Base-by-base conservation (phyloP, 495 filamentous ascomycete genomes). In the Aspergillus mulundensis region DNA sequence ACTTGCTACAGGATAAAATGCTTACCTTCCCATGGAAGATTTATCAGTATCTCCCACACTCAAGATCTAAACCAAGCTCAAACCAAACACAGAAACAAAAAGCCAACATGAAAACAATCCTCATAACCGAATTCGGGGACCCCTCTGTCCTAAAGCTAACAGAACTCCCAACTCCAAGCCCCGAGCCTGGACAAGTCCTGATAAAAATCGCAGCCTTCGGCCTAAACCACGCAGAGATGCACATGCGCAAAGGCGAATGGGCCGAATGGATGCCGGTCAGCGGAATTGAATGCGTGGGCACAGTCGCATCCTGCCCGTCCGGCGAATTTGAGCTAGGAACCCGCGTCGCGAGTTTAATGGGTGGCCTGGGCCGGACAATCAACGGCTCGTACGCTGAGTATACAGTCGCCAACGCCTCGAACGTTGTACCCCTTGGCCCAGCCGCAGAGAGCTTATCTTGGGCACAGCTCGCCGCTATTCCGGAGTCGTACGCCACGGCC, bases 161-260 rank as follows among this genome's bases (percentile, higher is more conserved):
- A 56, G 55, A 57, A 0, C 65, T 73, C 25, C 65, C 74, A 6
- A 70, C 64, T 39, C 74, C 73, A 1, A 42, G 51, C 1, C 62
- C 70, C 12, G 41, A 45, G 0, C n/a, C 19, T 5, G 74, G 71
- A n/a, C 60, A 73, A 39, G 76, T 66, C 0, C 41, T 75, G 0
- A 72, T 79, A 50, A 38, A 62, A 25, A 60, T 80, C 55, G 66
- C 69, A 47, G 72, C 77, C 23, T 78, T 79, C 55, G 76, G 77
- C 8, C 45, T 78, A 40, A 78, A 81, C 54, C 73, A 77, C 60
- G 76, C 76, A n/a, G 75, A 80, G 58, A 75, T 74, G 68, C 72
- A 77, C 63, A 76, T 78, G 76, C 73, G 77, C 28, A 67, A 66
- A 49, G 76, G 77, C n/a, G 75, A 80, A 65, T 79, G 76, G 76